These are phyloP conservation scores for Termitomyces bulborhizus DNA, from an alignment of 768 basidiomycete genomes.

Conservation along the genomic window DNA sequence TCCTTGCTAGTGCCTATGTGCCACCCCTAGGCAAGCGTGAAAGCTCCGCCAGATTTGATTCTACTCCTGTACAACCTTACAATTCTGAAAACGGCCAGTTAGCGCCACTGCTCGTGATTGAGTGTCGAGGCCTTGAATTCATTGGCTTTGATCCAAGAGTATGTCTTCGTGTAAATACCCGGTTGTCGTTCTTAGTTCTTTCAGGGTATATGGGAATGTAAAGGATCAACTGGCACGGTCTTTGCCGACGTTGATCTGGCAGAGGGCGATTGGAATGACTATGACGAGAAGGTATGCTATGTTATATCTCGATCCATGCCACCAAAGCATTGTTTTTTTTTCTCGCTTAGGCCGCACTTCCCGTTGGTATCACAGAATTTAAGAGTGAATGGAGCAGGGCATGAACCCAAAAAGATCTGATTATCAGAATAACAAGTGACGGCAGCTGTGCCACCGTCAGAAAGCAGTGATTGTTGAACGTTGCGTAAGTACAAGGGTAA, in stretches of 20 bases:
- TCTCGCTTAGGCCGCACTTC: constrained; percentile 40
- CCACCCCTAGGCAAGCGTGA: constrained; percentile 56
- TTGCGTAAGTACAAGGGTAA: no score
- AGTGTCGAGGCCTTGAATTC: constrained; percentile 87
- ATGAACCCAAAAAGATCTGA: constrained; percentile 17
- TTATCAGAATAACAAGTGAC: background rate
- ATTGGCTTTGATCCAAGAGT: constrained; percentile 70
- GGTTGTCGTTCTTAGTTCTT: background rate
- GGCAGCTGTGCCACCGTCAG: no score
- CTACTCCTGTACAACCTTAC: constrained; percentile 46
- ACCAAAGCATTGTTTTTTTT: constrained; percentile 3
- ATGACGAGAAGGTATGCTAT: constrained; percentile 76
- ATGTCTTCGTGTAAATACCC: constrained; percentile 13
- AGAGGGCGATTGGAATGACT: constrained; percentile 78
- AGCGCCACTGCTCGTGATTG: constrained; percentile 61
- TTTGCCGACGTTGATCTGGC: constrained; percentile 65
- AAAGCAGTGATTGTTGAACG: no score
- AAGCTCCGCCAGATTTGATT: constrained; percentile 75
- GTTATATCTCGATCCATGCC: background rate
- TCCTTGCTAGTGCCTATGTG: background rate
- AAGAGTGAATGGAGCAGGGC: constrained; percentile 66
- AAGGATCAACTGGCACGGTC: constrained; percentile 46
- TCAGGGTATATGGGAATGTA: constrained; percentile 77
- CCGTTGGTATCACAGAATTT: constrained; percentile 68
- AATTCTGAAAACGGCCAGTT: constrained; percentile 55